Percentiles rank a stretch among this genome's conserved stretches.
phyloP scores from a whole-genome alignment of 2,329 filamentous ascomycete genomes.

The Lasiodiplodia theobromae region DNA sequence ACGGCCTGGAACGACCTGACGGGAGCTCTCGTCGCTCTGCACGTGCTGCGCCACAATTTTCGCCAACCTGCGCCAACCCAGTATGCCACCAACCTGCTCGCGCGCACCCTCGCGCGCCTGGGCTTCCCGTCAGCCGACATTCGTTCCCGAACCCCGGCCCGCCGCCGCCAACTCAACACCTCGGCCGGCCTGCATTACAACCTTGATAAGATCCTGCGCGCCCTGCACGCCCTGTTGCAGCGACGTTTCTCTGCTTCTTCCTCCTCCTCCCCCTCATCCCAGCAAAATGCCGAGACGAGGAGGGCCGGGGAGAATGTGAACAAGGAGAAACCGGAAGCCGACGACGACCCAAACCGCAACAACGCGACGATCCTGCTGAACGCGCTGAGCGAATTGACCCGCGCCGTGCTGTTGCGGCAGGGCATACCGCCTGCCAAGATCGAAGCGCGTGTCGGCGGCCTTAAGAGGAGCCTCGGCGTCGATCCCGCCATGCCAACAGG shows the following conservation, averaged over 20 bases:
- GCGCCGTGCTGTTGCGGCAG: conserved; percentile 1
- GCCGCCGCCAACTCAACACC: conserved; percentile 2
- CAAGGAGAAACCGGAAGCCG: background rate
- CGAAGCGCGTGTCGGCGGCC: background rate
- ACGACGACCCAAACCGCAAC: background rate
- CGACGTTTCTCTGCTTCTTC: background rate
- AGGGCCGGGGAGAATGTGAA: background rate
- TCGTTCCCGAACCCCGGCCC: background rate
- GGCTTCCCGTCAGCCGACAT: conserved; percentile 33
- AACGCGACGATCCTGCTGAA: conserved; percentile 1
- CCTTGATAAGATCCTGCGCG: background rate
- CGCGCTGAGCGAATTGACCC: conserved; percentile 16
- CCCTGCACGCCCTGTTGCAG: conserved; percentile 2
- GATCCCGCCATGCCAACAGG: background rate
- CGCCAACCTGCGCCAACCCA: conserved; percentile 38
- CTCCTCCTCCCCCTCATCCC: background rate
- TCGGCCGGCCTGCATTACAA: background rate
- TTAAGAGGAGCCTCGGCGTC: conserved; percentile 3
- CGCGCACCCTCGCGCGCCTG: conserved; percentile 41
- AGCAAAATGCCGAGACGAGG: background rate
- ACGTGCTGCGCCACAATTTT: conserved; percentile 39
- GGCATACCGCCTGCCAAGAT: background rate
- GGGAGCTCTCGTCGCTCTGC: conserved; percentile 45
- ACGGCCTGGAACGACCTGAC: conserved; percentile 42
- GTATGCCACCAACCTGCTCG: conserved; percentile 36